phyloP scores from a whole-genome alignment of 2,329 filamentous ascomycete genomes.

The Fusarium miscanthi region DNA sequence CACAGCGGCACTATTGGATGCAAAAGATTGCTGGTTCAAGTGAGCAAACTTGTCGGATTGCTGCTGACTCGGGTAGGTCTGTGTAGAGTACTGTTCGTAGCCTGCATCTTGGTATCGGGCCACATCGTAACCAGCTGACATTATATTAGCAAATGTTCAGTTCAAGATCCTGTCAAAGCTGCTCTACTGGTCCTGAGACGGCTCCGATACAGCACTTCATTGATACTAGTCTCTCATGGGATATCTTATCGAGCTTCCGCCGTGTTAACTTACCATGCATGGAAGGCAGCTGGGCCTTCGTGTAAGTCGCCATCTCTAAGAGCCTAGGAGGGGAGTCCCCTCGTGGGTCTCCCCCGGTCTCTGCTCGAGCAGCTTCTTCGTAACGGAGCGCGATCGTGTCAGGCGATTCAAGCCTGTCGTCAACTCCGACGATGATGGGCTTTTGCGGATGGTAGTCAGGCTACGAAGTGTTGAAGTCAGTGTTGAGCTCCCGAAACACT shows the following conservation, averaged over 20 bases:
- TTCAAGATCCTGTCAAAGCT: neutral
- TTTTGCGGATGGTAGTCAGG: constrained; percentile 65
- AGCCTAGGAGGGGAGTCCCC: constrained; percentile 65
- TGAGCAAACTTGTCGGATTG: constrained; percentile 63
- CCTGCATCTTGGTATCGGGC: constrained; percentile 69
- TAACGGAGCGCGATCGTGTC: constrained; percentile 67
- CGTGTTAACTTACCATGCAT: constrained; percentile 77
- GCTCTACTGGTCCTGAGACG: neutral
- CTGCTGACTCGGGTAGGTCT: constrained; percentile 60
- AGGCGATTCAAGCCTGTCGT: constrained; percentile 68
- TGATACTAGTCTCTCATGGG: constrained; percentile 38
- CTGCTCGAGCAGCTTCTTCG: constrained; percentile 66
- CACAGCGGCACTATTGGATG: constrained; percentile 70
- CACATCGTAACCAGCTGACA: constrained; percentile 65
- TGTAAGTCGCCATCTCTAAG: constrained; percentile 65
- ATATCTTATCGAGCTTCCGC: constrained; percentile 14
- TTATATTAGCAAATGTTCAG: constrained; percentile 23
- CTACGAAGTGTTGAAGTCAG: constrained; percentile 52
- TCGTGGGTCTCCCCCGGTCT: constrained; percentile 63
- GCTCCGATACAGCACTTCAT: neutral
- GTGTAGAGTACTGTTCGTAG: constrained; percentile 64
- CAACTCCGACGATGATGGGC: constrained; percentile 65
- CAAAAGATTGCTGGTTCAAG: constrained; percentile 67
- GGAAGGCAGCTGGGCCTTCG: constrained; percentile 80
- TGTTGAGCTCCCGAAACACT: constrained; percentile 38